Conservation (phyloP, 2,329 filamentous ascomycete genomes). For the Penicillium frequentans region DNA sequence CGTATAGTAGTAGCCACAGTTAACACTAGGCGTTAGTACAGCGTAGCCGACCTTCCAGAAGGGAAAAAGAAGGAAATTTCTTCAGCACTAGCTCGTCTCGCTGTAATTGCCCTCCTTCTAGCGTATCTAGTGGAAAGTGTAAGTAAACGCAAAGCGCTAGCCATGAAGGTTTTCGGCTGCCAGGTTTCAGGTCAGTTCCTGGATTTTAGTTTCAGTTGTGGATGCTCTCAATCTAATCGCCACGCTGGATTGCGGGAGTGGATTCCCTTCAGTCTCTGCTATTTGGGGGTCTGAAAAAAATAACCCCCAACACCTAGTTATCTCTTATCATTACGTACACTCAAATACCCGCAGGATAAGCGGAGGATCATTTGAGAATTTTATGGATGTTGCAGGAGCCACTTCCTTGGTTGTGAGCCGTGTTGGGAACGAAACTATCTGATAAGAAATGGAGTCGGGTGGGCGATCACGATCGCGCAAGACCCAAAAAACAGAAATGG, state of each 20-base stretch:
- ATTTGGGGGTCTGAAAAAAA: not conserved
- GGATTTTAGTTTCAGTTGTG: not conserved
- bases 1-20: not conserved
- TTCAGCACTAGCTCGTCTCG: not conserved
- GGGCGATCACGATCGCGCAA: conserved; percentile 9
- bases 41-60: not conserved
- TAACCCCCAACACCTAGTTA: not conserved
- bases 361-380: not conserved
- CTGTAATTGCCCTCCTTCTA: not conserved
- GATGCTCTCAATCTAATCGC: not conserved
- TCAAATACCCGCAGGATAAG: not conserved
- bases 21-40: not conserved
- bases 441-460: conserved; percentile 12
- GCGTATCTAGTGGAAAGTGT: not conserved
- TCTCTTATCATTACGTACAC: conserved; percentile 14
- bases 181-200: not conserved
- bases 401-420: conserved; percentile 16
- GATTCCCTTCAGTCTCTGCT: not conserved
- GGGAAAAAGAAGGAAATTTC: not conserved
- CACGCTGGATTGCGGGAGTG: not conserved
- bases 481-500: not conserved
- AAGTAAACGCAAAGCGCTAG: not conserved
- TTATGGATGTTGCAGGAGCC: not conserved
- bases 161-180: not conserved
- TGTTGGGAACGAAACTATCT: conserved; percentile 8